phyloP scores from a whole-genome alignment of 139 green algal genomes.

The Nannochloris sp. region DNA sequence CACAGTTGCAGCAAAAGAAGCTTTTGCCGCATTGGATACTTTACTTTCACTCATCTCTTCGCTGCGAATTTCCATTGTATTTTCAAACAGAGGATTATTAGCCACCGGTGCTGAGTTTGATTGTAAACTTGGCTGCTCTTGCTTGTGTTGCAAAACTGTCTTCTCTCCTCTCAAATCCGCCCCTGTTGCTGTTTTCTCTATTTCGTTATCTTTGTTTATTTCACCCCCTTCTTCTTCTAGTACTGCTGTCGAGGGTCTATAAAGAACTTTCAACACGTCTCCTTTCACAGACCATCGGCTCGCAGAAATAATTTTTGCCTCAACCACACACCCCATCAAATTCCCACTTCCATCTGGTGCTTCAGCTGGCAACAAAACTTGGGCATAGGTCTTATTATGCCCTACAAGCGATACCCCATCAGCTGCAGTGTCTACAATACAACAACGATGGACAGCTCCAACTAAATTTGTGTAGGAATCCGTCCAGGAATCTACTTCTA shows the following conservation, averaged over 20 bases:
- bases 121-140: too few species aligned
- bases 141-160: too few species aligned
- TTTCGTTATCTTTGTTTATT: not conserved
- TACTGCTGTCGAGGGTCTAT: conserved; percentile 6
- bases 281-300: conserved; percentile 65
- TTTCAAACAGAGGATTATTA: too few species aligned
- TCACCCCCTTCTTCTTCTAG: not conserved
- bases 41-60: too few species aligned
- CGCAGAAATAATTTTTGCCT: conserved; percentile 43
- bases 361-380: conserved; percentile 51
- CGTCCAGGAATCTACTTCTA: conserved; percentile 58
- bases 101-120: too few species aligned
- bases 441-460: conserved; percentile 56
- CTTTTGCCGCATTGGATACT: too few species aligned
- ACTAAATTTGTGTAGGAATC: conserved; percentile 48
- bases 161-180: too few species aligned
- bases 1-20: too few species aligned
- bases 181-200: not conserved
- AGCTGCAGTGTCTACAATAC: conserved; percentile 75
- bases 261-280: conserved; percentile 38
- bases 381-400: conserved; percentile 75
- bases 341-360: conserved; percentile 29
- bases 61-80: too few species aligned
- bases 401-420: conserved; percentile 64
- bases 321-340: conserved; percentile 64